phyloP scores from a whole-genome alignment of 1,284 basidiomycete genomes.

The Sphagnurus paluster region DNA sequence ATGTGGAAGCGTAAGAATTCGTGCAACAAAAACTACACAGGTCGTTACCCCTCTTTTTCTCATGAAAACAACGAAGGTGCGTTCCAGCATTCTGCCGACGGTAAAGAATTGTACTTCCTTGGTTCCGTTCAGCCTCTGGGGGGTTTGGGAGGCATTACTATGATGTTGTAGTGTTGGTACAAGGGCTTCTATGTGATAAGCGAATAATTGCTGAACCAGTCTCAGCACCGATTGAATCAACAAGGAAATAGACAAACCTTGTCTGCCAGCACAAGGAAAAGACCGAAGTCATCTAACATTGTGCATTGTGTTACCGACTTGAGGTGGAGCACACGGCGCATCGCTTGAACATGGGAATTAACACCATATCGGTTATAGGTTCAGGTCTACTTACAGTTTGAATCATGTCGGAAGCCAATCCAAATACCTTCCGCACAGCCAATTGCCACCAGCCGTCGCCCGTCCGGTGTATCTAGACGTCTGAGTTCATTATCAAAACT shows the following conservation, averaged over 20 bases:
- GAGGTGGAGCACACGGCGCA: conserved; percentile 92
- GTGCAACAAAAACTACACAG: neutral
- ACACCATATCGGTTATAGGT: too few relatives aligned
- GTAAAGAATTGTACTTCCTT: conserved; percentile 95
- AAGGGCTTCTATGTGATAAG: conserved; percentile 94
- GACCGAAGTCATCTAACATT: conserved; percentile 92
- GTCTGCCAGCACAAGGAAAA: conserved; percentile 93
- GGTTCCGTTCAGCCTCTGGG: conserved; percentile 85
- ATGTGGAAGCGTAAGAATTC: conserved; percentile 5
- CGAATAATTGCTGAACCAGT: conserved; percentile 61
- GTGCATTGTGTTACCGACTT: conserved; percentile 93
- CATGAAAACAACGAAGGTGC: conserved; percentile 93
- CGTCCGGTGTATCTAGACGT: conserved; percentile 73
- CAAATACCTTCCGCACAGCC: conserved; percentile 96
- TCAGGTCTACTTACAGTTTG: conserved; percentile 74
- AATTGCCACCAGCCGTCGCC: conserved; percentile 84
- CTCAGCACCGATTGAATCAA: neutral
- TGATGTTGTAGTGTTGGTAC: conserved; percentile 82
- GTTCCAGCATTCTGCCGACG: conserved; percentile 81
- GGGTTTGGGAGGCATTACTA: conserved; percentile 65
- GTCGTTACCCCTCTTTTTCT: conserved; percentile 86
- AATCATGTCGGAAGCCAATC: conserved; percentile 92
- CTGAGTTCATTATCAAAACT: conserved; percentile 4
- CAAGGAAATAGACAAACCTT: conserved; percentile 50
- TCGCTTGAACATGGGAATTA: too few relatives aligned